phyloP scores from a whole-genome alignment of 2,329 filamentous ascomycete species.

The Fusarium longipes region DNA sequence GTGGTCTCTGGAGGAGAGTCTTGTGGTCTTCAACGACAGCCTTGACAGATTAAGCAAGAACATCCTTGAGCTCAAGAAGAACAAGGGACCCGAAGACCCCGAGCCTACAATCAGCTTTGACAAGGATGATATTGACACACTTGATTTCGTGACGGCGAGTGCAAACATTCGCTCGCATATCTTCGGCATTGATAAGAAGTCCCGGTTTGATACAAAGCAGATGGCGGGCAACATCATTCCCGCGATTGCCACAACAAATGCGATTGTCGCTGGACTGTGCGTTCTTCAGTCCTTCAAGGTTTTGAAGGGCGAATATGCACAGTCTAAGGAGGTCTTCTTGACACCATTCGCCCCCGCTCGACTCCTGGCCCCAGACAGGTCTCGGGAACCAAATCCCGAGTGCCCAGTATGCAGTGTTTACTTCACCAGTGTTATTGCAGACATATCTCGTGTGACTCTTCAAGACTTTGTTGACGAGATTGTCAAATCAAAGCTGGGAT shows the following conservation, averaged over 20 bases:
- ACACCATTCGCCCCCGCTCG: conserved; percentile 72
- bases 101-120: conserved; percentile 85
- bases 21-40: conserved; percentile 88
- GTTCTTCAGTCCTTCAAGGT: conserved; percentile 95
- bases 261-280: conserved; percentile 92
- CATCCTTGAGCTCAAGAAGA: conserved; percentile 70
- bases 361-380: conserved; percentile 67
- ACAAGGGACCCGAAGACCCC: conserved; percentile 59
- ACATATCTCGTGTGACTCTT: conserved; percentile 78
- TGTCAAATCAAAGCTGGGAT: conserved; percentile 76
- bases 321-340: conserved; percentile 86
- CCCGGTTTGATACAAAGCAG: conserved; percentile 96
- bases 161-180: conserved; percentile 89
- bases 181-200: conserved; percentile 90
- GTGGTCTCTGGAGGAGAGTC: conserved; percentile 87
- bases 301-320: conserved; percentile 75
- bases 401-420: conserved; percentile 87
- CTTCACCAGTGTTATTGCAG: conserved; percentile 73
- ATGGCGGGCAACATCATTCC: conserved; percentile 99
- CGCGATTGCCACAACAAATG: conserved; percentile 97
- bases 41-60: conserved; percentile 80
- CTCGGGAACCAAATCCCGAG: conserved; percentile 76
- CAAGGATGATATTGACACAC: conserved; percentile 94
- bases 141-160: conserved; percentile 92
- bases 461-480: conserved; percentile 82